Percentiles rank a stretch among this genome's conserved stretches.
These are phyloP conservation scores for Termitomyces sp. DNA, from an alignment of 768 basidiomycete species.

Conservation along the genomic window DNA sequence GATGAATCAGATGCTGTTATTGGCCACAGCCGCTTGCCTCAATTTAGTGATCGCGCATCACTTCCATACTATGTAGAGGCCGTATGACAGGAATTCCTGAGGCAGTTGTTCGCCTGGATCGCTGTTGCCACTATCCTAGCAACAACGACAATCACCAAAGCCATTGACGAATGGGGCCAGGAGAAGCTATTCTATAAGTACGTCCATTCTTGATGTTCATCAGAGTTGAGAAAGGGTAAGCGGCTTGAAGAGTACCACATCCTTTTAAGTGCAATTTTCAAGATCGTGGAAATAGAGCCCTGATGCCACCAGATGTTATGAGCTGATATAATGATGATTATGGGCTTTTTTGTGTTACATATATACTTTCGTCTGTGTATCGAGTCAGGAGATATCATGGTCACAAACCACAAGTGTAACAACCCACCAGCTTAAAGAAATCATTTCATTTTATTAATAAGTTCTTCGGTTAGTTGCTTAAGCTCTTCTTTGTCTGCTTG, in stretches of 20 bases:
- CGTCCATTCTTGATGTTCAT: not conserved
- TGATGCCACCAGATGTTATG: not conserved
- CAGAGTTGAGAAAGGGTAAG: not conserved
- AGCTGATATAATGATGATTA: not conserved
- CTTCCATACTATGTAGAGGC: constrained; percentile 15
- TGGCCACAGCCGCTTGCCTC: constrained; percentile 15
- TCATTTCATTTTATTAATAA: constrained; percentile 47
- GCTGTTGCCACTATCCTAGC: constrained; percentile 25
- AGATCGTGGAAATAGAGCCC: not conserved
- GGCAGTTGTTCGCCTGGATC: too few species aligned
- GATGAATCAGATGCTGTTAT: constrained; percentile 15
- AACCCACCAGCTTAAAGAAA: not conserved
- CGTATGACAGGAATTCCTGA: constrained; percentile 10
- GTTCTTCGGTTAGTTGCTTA: constrained; percentile 50
- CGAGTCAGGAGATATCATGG: not conserved
- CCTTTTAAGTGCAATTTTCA: not conserved
- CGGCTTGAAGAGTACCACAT: not conserved
- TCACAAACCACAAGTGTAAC: not conserved
- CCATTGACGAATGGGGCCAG: constrained; percentile 22
- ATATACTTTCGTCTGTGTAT: not conserved
- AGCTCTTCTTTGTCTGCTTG: constrained; percentile 61
- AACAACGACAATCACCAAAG: constrained; percentile 22
- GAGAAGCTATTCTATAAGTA: constrained; percentile 12
- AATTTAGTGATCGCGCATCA: constrained; percentile 13
- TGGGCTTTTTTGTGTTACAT: not conserved